These are phyloP conservation scores for Penicillium taxi DNA, from an alignment of 495 filamentous ascomycete genomes.

Conservation along the genomic window DNA sequence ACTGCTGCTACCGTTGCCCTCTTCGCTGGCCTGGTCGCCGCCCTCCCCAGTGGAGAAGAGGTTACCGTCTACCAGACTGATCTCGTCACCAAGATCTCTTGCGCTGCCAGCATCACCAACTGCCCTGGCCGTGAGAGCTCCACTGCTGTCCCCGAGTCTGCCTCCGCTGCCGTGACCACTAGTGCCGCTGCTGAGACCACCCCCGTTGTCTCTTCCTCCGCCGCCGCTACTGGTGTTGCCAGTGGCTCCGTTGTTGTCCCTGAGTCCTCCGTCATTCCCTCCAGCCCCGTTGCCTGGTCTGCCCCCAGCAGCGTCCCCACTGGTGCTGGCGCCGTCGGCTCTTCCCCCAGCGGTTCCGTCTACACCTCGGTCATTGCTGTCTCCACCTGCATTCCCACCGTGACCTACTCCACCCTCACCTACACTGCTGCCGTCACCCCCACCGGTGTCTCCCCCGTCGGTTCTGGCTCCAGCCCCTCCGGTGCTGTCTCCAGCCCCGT, in stretches of 20 bases:
- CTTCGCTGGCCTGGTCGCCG: constrained; percentile 43
- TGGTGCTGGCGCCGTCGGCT: not conserved
- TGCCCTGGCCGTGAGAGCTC: constrained; percentile 50
- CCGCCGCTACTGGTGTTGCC: constrained; percentile 13
- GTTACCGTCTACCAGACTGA: constrained; percentile 47
- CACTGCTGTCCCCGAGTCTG: no score
- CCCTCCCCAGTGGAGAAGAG: constrained; percentile 29
- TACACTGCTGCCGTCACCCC: constrained; percentile 11
- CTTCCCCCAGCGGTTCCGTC: not conserved
- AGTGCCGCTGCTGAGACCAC: constrained; percentile 13
- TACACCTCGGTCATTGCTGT: constrained; percentile 21
- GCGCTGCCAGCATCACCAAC: constrained; percentile 51
- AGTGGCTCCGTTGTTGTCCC: constrained; percentile 6
- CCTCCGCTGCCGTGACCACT: constrained; percentile 13
- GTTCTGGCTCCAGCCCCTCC: constrained; percentile 15
- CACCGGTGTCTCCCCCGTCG: constrained; percentile 11
- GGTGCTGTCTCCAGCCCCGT: constrained; percentile 3
- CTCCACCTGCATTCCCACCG: constrained; percentile 40
- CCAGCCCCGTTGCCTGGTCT: constrained; percentile 10
- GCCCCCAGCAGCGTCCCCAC: constrained; percentile 2
- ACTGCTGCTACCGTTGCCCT: constrained; percentile 41
- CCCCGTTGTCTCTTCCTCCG: constrained; percentile 9
- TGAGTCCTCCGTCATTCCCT: constrained; percentile 9
- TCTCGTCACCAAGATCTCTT: constrained; percentile 51
- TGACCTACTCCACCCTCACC: constrained; percentile 31